These are phyloP conservation scores for Corylus americana DNA, from an alignment of 306 rosid species.

Conservation along the genomic window DNA sequence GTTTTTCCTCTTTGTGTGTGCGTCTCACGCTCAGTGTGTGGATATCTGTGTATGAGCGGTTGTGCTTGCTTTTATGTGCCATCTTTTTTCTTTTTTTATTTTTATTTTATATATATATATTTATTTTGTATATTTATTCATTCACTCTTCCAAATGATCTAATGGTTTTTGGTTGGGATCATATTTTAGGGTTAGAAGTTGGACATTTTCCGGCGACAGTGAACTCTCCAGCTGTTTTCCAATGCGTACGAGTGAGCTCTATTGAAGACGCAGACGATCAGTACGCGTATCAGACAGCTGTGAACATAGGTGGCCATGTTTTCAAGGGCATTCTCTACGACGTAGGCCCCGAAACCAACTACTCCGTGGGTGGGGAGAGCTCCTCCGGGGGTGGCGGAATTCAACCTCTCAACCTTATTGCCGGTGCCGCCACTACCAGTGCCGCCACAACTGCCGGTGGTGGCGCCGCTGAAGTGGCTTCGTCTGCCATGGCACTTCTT, in stretches of 20 bases:
- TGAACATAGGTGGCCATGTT: conserved; percentile 86
- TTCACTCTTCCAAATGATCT: conserved; percentile 12
- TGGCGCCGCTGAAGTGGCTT: conserved; percentile 29
- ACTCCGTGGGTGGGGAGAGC: conserved; percentile 45
- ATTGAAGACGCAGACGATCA: conserved; percentile 75
- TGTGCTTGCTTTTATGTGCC: conserved; percentile 5
- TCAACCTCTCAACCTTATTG: conserved; percentile 63
- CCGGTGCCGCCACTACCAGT: conserved; percentile 23
- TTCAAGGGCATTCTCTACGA: conserved; percentile 87
- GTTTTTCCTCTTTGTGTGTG: conserved; percentile 29
- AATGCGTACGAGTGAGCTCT: conserved; percentile 74
- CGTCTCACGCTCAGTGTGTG: conserved; percentile 16
- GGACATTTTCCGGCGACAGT: conserved; percentile 71
- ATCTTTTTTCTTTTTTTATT: too few species aligned
- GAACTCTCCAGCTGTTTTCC: conserved; percentile 66
- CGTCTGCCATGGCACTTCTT: conserved; percentile 35
- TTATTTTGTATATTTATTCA: not conserved
- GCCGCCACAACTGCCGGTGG: conserved; percentile 10
- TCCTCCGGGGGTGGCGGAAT: conserved; percentile 51
- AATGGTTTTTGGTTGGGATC: not conserved
- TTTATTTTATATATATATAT: not conserved
- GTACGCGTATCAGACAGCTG: conserved; percentile 88
- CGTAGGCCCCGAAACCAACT: conserved; percentile 63
- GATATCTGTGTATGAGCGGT: conserved; percentile 28
- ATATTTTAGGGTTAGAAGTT: conserved; percentile 59